Conservation (phyloP, 2,329 filamentous ascomycete genomes). For the Neofusicoccum kwambonambiense region DNA sequence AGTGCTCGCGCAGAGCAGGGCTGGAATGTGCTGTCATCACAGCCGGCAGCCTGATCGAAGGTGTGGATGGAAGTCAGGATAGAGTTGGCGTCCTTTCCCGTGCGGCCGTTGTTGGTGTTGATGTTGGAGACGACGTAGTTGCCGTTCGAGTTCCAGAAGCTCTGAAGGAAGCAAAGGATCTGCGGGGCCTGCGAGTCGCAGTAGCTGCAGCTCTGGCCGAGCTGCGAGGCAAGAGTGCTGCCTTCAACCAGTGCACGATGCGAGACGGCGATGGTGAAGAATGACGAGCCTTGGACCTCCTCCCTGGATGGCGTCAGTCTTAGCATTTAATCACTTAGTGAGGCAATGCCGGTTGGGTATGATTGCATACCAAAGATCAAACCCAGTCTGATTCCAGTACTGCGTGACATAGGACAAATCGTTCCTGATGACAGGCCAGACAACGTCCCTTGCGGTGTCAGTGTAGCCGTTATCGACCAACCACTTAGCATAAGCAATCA, state of each 20-base stretch:
- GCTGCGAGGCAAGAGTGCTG: conserved; percentile 31
- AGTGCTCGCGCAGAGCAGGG: conserved; percentile 40
- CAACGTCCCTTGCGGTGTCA: conserved; percentile 36
- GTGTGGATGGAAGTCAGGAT: conserved; percentile 41
- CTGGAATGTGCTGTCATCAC: conserved; percentile 41
- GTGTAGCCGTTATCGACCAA: conserved; percentile 27
- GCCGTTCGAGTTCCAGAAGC: conserved; percentile 40
- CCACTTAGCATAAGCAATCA: conserved; percentile 42
- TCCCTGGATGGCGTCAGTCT: conserved; percentile 25
- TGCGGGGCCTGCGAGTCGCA: conserved; percentile 34
- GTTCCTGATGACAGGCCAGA: conserved; percentile 44
- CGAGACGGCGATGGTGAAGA: conserved; percentile 42
- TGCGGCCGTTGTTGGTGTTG: conserved; percentile 42
- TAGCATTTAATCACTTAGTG: not conserved
- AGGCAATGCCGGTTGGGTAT: not conserved
- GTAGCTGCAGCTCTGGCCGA: conserved; percentile 42
- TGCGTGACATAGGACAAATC: conserved; percentile 46
- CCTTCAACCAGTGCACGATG: conserved; percentile 37
- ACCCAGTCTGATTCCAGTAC: conserved; percentile 45
- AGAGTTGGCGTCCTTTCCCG: conserved; percentile 39
- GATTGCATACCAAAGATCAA: conserved; percentile 41
- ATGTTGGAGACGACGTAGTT: conserved; percentile 39
- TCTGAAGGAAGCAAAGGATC: conserved; percentile 32
- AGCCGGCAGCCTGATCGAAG: conserved; percentile 3
- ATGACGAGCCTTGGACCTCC: conserved; percentile 43